Evolutionary conservation across 306 rosid species (phyloP).

Genomic region (Pterocarpus santalinus): DNA sequence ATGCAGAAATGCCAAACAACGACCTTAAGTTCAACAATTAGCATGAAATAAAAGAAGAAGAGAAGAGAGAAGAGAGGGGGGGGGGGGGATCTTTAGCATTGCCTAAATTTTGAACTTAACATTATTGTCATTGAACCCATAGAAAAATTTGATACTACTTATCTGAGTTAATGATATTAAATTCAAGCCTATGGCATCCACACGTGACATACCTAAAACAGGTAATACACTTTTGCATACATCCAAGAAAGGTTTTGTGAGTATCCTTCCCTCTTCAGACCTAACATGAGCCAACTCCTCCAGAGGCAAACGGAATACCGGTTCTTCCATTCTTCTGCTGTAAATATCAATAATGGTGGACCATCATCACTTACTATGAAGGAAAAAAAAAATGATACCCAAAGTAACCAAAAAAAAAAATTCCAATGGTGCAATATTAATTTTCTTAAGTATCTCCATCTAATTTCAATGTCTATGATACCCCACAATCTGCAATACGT

Average conservation of each 20-base stretch:
- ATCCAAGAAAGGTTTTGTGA: slow-evolving; percentile 72
- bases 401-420: not conserved
- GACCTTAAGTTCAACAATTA: too few species aligned
- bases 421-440: not conserved
- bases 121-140: too few species aligned
- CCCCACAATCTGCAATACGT: not conserved
- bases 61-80: too few species aligned
- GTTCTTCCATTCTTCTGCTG: slow-evolving; percentile 61
- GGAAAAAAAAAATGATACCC: not conserved
- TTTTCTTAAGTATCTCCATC: not conserved
- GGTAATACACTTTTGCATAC: slow-evolving; percentile 73
- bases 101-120: too few species aligned
- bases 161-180: too few species aligned
- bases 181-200: not conserved
- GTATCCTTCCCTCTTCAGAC: slow-evolving; percentile 66
- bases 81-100: too few species aligned
- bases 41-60: too few species aligned
- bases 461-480: not conserved
- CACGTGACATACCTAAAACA: slow-evolving; percentile 58
- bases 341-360: not conserved
- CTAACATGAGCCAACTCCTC: slow-evolving; percentile 66
- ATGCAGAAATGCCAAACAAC: too few species aligned
- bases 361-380: not conserved
- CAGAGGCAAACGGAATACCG: slow-evolving; percentile 62
- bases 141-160: too few species aligned